phyloP scores from a whole-genome alignment of 768 basidiomycete genomes.

The Neoboletus subvelutipes region DNA sequence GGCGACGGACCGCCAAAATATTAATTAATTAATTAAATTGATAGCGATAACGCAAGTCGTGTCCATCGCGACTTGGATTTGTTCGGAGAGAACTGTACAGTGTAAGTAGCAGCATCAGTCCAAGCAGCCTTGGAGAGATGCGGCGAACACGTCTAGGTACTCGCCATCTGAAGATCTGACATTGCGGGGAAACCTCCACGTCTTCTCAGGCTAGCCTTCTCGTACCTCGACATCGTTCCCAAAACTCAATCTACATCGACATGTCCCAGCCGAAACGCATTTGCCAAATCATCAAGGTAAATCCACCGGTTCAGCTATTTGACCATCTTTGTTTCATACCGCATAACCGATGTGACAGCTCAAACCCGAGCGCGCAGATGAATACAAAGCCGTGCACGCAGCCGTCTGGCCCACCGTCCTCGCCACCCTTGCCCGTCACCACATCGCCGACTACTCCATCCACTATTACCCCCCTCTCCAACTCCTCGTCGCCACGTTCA shows the following conservation, averaged over 20 bases:
- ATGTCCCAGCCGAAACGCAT: conserved; percentile 46
- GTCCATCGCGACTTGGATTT: not conserved
- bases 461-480: conserved; percentile 60
- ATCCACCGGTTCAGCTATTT: not conserved
- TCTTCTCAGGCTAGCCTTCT: too few relatives aligned
- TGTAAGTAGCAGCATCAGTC: too few relatives aligned
- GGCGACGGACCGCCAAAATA: too few relatives aligned
- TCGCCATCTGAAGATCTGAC: too few relatives aligned
- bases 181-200: too few relatives aligned
- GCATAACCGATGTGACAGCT: conserved; percentile 38
- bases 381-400: conserved; percentile 59
- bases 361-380: conserved; percentile 48
- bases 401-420: conserved; percentile 72
- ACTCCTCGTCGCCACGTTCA: conserved; percentile 78
- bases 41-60: not conserved
- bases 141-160: too few relatives aligned
- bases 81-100: not conserved
- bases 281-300: conserved; percentile 74
- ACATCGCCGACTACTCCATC: conserved; percentile 77
- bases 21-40: not conserved
- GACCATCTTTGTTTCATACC: not conserved
- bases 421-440: conserved; percentile 55
- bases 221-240: too few relatives aligned
- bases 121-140: too few relatives aligned
- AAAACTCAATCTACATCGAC: not conserved